Conservation (phyloP, 768 basidiomycete species). For the Calocybe gangraenosa region DNA sequence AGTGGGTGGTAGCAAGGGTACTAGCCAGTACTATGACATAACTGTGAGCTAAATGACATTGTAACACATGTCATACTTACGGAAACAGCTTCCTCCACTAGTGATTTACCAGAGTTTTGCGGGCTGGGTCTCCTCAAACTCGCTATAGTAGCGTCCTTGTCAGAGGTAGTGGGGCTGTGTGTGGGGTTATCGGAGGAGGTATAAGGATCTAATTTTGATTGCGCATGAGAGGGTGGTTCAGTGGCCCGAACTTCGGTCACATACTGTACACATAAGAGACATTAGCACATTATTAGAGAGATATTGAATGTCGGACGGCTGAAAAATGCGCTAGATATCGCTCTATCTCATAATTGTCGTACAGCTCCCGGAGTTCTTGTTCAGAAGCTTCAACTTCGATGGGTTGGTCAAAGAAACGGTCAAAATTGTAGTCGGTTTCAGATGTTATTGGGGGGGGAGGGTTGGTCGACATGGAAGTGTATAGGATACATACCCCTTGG, state of each 20-base stretch:
- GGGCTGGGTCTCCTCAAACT: too few species aligned
- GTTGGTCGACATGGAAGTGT: background rate
- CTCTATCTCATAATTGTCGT: slow-evolving; percentile 62
- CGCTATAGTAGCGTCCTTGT: too few species aligned
- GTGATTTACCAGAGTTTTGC: background rate
- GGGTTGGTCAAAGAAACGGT: background rate
- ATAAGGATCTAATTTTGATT: background rate
- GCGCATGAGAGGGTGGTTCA: slow-evolving; percentile 12
- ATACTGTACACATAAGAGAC: slow-evolving; percentile 33
- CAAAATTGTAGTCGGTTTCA: background rate
- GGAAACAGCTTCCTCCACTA: slow-evolving; percentile 25
- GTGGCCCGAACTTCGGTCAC: slow-evolving; percentile 51
- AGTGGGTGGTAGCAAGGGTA: slow-evolving; percentile 43
- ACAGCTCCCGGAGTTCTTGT: slow-evolving; percentile 50
- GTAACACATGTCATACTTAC: slow-evolving; percentile 13
- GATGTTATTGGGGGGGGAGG: background rate
- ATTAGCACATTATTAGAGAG: background rate
- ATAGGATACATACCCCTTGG: background rate
- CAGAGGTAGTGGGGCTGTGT: background rate
- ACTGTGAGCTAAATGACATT: background rate
- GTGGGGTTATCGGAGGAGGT: background rate
- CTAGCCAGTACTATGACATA: slow-evolving; percentile 29
- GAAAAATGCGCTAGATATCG: slow-evolving; percentile 60
- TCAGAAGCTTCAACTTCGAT: slow-evolving; percentile 39
- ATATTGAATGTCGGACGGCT: slow-evolving; percentile 33